Evolutionary conservation across 495 filamentous ascomycete genomes (phyloP).

Genomic region (Penicillium manginii): DNA sequence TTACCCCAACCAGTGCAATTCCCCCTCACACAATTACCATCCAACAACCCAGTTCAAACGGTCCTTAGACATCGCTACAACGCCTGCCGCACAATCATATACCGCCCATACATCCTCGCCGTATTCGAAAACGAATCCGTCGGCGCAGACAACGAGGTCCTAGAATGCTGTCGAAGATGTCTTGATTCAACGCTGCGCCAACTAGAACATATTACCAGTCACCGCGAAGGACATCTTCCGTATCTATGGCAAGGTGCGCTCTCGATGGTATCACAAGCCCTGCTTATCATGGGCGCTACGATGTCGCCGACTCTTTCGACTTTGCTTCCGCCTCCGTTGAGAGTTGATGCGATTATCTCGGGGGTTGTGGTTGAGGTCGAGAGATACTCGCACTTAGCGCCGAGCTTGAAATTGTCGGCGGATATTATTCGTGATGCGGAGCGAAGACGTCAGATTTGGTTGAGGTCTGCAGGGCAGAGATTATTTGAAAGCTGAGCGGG

Average conservation of each 20-base stretch:
- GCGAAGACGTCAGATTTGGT: conserved; percentile 57
- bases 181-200: conserved; percentile 81
- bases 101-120: conserved; percentile 78
- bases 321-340: conserved; percentile 63
- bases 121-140: conserved; percentile 78
- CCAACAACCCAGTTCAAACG: conserved; percentile 74
- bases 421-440: conserved; percentile 83
- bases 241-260: conserved; percentile 86
- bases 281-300: conserved; percentile 81
- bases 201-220: conserved; percentile 75
- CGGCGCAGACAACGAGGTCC: conserved; percentile 66
- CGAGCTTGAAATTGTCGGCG: conserved; percentile 70
- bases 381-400: conserved; percentile 72
- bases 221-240: conserved; percentile 84
- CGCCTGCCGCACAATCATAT: conserved; percentile 84
- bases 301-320: conserved; percentile 74
- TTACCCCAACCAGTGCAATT: conserved; percentile 75
- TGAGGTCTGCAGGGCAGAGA: conserved; percentile 23
- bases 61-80: conserved; percentile 79
- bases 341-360: conserved; percentile 74
- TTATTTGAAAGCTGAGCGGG: neutral
- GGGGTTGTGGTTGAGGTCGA: conserved; percentile 74
- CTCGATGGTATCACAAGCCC: conserved; percentile 77
- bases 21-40: conserved; percentile 64
- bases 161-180: conserved; percentile 78